Evolutionary conservation across 805 yeast species (phyloP), one percentile per base, ranked within the genome.

Genomic region (Zygotorulaspora sp.): DNA sequence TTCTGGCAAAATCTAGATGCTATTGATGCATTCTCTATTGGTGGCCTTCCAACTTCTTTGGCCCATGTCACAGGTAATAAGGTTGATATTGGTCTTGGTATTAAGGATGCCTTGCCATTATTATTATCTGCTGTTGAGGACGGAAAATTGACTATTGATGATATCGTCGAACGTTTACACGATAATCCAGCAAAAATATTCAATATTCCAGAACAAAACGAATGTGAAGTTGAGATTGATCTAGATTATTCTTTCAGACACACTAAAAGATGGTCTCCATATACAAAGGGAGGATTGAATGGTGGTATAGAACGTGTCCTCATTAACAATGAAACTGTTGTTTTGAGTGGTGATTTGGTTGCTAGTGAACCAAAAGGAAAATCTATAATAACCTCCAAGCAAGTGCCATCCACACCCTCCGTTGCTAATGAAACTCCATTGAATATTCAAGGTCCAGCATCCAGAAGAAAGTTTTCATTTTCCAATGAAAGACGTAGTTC

Each of bases 241-340:
- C 65, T 85, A 50, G 96, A 88, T 64, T 61, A 55, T 31, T 50
- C 58, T 6, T 58, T 61, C 37, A 78, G 94, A 62, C 60, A 66
- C 28, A 58, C 70, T 6, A 49, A 64, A 26, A 56, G 65, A 40
- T 75, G 79, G 75, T 71, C 81, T 38, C 81, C 81, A 45, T 74
- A 78, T 49, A 57, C 60, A 44, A 68, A 66, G 41, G 74, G 72
- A 45, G 67, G 68, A 36, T 69, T 86, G 57, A 73, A 68, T 44
- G 97, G 97, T 46, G 80, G 87, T 55, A 83, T 90, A 57, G 95
- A 88, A 64, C 78, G 97, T 63, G 97, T 90, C 35, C 74, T 80
- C 49, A 69, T 84, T 61, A 77, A 80, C 45, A 82, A 78, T 41
- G 80, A 81, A 60, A 83, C 95, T 38, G 84, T 82, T 36, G 83